Conservation (phyloP, 129 eudicot species). For the sunflower (Helianthus annuus) region HanXRQr2.0-SUNRISE NC_035444.2:3398705-3399204, state of each 20-base stretch:
- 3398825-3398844: too few relatives aligned
- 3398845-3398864: background rate
- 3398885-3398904: slow-evolving; percentile 13
- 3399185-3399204: slow-evolving; percentile 36
- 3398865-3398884: background rate
- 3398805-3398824: too few relatives aligned
- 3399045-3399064: too few relatives aligned
- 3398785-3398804: too few relatives aligned
- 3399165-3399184: slow-evolving; percentile 4
- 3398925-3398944: background rate
- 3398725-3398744: too few relatives aligned
- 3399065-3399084: too few relatives aligned
- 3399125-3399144: background rate
- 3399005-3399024: background rate
- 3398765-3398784: too few relatives aligned
- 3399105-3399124: background rate
- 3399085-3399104: background rate
- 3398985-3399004: too few relatives aligned
- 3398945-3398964: too few relatives aligned
- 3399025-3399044: background rate
- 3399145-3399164: slow-evolving; percentile 6
- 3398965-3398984: background rate
- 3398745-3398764: too few relatives aligned
- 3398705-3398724: too few relatives aligned
- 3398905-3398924: background rate